Conservation (phyloP, 2,329 filamentous ascomycete genomes). For the Clarireedia sp. region DNA sequence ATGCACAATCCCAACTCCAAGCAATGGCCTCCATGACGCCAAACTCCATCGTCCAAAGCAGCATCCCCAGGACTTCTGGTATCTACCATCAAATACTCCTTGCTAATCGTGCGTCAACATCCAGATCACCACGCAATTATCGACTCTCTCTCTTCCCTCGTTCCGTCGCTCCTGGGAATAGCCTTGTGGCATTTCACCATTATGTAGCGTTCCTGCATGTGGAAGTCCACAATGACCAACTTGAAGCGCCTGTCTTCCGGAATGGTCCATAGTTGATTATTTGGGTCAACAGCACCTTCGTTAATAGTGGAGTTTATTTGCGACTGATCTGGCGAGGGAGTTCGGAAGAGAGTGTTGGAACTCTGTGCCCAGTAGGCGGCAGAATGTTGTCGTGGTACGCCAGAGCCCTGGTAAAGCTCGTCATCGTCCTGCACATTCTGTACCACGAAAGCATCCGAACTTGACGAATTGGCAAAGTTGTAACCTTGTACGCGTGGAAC, state of each 20-base stretch:
- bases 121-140: constrained; percentile 24
- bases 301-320: background rate
- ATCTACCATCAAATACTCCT: background rate
- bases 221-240: constrained; percentile 21
- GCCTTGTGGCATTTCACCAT: constrained; percentile 21
- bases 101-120: background rate
- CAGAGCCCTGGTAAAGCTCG: background rate
- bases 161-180: constrained; percentile 18
- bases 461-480: background rate
- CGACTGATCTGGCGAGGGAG: background rate
- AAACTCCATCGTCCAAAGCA: background rate
- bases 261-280: constrained; percentile 13
- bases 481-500: background rate
- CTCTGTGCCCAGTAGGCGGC: background rate
- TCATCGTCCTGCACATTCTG: background rate
- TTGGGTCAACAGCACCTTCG: background rate
- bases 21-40: no score
- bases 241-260: constrained; percentile 24
- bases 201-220: constrained; percentile 24
- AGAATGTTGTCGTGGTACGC: background rate
- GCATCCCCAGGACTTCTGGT: background rate
- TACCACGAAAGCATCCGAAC: background rate
- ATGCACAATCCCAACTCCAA: no score
- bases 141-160: constrained; percentile 19
- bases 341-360: background rate